A percentile compares a stretch with the other conserved stretches of the same genome.
These are phyloP conservation scores for Mucor ambiguus DNA, from an alignment of 371 early-diverging fungal genomes.

Conservation along the genomic window DNA sequence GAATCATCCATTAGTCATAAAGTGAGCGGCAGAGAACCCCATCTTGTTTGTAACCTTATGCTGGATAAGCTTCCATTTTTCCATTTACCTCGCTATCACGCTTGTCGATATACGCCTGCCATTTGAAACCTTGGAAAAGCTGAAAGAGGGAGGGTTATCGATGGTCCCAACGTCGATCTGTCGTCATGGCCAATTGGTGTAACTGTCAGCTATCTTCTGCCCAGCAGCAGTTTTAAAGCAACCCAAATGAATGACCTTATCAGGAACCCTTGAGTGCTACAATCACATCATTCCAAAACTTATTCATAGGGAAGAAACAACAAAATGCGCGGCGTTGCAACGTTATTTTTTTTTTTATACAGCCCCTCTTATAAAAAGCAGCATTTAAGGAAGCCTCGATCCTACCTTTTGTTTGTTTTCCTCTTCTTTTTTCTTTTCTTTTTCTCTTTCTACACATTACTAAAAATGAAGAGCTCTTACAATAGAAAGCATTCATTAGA, in stretches of 20 bases:
- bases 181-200: constrained; percentile 14
- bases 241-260: background rate
- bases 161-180: constrained; percentile 19
- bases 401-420: background rate
- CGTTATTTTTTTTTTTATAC: background rate
- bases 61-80: constrained; percentile 4
- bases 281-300: background rate
- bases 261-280: background rate
- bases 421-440: background rate
- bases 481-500: constrained; percentile 37
- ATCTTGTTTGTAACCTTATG: background rate
- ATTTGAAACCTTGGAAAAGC: background rate
- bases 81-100: background rate
- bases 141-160: constrained; percentile 8
- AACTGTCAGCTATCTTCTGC: background rate
- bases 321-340: background rate
- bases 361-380: background rate
- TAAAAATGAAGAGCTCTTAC: constrained; percentile 11
- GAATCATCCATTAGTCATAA: background rate
- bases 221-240: background rate
- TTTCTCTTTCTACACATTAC: constrained; percentile 5
- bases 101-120: background rate
- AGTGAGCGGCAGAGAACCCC: background rate
- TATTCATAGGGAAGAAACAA: background rate
- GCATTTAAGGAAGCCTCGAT: background rate